Evolutionary conservation across 495 filamentous ascomycete genomes (phyloP), one percentile per base, ranked within the genome.

Genomic region (Hypomontagnella monticulosa): DNA sequence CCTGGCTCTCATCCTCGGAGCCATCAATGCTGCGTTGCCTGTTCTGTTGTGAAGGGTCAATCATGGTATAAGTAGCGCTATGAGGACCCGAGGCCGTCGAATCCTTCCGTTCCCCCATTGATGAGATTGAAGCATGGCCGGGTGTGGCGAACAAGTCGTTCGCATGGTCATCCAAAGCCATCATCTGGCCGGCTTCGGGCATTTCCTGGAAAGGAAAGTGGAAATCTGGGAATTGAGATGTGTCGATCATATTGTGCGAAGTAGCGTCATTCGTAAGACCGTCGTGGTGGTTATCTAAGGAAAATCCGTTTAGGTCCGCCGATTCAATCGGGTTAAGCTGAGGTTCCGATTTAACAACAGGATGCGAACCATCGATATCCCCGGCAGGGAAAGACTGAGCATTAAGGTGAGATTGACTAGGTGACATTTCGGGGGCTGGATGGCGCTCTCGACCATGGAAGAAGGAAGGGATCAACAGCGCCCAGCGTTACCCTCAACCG

Each of bases 1-100:
- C 75, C 16, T 77, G 81, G 44, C 78, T 81, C 50, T 74, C 80
- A n/a, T 79, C 77, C 14, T 84, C 81, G 4, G 82, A 83, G 0
- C 57, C 76, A 34, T 80, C 78, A 4, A 79, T 72, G 52, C 75
- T 80, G 12, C 47, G 68, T 23, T 57, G 71, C 30, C 77, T 65
- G 27, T 73, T 67, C 18, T 64, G 57, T 5, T 67, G 57, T 7
- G 62, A 58, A 19, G 48, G 54, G 12, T 67, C 62, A 18, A 63
- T 51, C 57, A 61, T 65, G 7, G 60, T 57, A 48, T 53, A 61
- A 40, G 66, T 61, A 16, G 67, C 42, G 33, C 62, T 67, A 32
- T 64, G 70, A 42, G 54, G 63, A 14, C 60, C 69, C 4, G 73
- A 76, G 16, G 72, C 67, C 33, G 71, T 75, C 20, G 78, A 76